Evolutionary conservation across 441 rosid species (phyloP).

Genomic region (Erodium chrysanthum): DNA sequence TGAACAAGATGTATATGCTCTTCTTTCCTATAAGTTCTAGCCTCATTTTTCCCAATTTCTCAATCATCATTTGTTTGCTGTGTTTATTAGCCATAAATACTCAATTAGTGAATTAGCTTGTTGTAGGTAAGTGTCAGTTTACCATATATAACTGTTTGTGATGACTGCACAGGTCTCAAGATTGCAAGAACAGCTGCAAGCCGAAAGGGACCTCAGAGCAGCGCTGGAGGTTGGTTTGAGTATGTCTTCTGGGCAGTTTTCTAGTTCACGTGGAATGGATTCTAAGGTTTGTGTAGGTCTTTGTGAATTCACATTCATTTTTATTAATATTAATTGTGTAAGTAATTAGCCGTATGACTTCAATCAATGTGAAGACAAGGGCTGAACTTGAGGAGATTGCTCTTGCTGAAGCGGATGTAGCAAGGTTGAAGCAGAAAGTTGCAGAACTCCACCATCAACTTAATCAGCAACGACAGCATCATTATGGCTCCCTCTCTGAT

Average conservation of each 20-base stretch:
- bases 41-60: conserved; percentile 1
- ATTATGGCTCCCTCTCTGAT: conserved; percentile 53
- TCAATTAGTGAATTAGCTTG: no score
- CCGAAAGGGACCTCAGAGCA: conserved; percentile 96
- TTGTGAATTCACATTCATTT: background rate
- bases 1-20: conserved; percentile 79
- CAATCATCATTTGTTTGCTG: conserved; percentile 7
- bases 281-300: conserved; percentile 56
- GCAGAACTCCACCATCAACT: conserved; percentile 97
- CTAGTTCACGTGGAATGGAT: conserved; percentile 82
- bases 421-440: conserved; percentile 92
- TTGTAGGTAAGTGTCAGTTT: no score
- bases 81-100: no score
- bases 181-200: conserved; percentile 98
- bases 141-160: conserved; percentile 12
- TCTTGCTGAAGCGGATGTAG: conserved; percentile 97
- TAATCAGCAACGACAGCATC: conserved; percentile 87
- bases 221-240: conserved; percentile 96
- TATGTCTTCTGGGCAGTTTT: conserved; percentile 84
- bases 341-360: conserved; percentile 11
- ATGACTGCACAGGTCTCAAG: conserved; percentile 59
- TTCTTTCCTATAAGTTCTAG: conserved; percentile 21
- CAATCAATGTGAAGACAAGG: conserved; percentile 61
- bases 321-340: conserved; percentile 14
- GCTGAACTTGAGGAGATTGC: conserved; percentile 99